Percentiles rank a stretch among this genome's conserved stretches.
Conservation (phyloP, 176 grass and related monocot species). For the Musa acuminata region DNA sequence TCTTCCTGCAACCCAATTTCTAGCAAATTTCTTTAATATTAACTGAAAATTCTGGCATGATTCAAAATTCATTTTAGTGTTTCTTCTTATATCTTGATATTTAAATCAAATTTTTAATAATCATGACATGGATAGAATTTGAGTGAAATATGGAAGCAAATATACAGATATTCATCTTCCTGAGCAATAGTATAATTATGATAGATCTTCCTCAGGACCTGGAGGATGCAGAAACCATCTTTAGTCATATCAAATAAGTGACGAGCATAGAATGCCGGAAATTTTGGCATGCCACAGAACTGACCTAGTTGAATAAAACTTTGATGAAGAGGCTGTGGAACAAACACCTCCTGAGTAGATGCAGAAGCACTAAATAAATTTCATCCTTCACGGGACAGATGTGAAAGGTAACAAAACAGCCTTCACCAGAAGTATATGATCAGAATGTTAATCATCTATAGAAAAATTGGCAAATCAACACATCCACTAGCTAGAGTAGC, state of each 20-base stretch:
- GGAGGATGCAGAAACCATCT: background rate
- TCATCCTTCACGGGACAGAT: too few relatives aligned
- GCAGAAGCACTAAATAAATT: background rate
- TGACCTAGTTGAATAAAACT: too few relatives aligned
- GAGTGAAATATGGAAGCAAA: background rate
- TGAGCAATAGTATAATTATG: background rate
- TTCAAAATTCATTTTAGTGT: background rate
- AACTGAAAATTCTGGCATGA: background rate
- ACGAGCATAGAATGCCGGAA: background rate
- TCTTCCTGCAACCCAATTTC: conserved; percentile 8
- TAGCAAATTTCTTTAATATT: conserved; percentile 1
- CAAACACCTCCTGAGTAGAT: background rate
- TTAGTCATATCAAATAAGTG: background rate
- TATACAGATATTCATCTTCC: background rate
- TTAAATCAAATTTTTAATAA: background rate
- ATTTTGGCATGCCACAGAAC: too few relatives aligned
- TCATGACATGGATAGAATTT: background rate
- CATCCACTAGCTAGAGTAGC: background rate
- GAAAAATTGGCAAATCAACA: background rate
- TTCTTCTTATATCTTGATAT: background rate
- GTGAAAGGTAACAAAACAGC: too few relatives aligned
- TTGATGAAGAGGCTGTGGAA: too few relatives aligned
- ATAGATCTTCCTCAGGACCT: background rate
- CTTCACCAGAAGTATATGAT: background rate
- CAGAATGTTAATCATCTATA: background rate